Conservation (phyloP, 495 filamentous ascomycete species). For the Massariosphaeria phaeospora region DNA sequence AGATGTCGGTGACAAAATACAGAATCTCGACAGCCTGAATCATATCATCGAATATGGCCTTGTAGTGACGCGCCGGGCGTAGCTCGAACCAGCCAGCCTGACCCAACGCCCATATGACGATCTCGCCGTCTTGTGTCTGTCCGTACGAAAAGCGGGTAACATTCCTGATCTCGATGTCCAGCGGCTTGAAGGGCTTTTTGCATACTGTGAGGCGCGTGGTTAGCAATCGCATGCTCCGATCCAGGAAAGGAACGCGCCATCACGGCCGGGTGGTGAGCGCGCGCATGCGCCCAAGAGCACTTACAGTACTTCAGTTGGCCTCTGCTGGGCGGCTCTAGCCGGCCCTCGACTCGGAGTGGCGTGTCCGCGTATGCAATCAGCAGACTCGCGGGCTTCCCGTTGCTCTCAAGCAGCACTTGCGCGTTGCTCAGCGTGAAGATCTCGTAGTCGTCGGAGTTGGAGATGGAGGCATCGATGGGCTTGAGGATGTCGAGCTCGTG, state of each 20-base stretch:
- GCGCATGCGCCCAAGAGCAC: too few relatives aligned
- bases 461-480: conserved; percentile 50
- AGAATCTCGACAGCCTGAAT: conserved; percentile 64
- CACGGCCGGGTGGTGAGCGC: too few relatives aligned
- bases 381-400: conserved; percentile 49
- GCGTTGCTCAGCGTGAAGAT: conserved; percentile 53
- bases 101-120: conserved; percentile 71
- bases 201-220: not conserved
- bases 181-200: conserved; percentile 29
- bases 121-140: conserved; percentile 54
- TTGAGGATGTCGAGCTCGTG: conserved; percentile 54
- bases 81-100: conserved; percentile 76
- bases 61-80: conserved; percentile 56
- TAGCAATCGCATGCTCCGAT: not conserved
- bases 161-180: conserved; percentile 57
- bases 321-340: conserved; percentile 45
- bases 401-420: conserved; percentile 45
- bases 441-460: conserved; percentile 50
- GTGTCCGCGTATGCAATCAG: conserved; percentile 50
- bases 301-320: conserved; percentile 35
- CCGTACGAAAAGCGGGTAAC: conserved; percentile 67
- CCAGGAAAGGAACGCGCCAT: too few relatives aligned
- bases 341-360: conserved; percentile 54
- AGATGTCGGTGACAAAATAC: conserved; percentile 60
- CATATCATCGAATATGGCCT: conserved; percentile 58